Percentiles rank a stretch among this genome's conserved stretches.
Conservation (phyloP, 306 rosid species). For the Prunus mume region DNA sequence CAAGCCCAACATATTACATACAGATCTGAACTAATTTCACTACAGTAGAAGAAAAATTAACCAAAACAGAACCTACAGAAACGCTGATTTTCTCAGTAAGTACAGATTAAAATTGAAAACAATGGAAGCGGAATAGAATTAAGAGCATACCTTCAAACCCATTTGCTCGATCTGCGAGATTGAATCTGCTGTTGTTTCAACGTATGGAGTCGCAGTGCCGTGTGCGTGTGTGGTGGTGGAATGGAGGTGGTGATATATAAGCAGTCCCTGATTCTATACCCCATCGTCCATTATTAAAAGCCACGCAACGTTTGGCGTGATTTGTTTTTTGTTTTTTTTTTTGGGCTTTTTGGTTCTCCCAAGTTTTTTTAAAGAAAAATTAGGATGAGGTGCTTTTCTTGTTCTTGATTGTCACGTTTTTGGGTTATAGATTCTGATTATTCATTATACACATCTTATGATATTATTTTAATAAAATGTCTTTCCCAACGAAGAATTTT, state of each 20-base stretch:
- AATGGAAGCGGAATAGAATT: neutral
- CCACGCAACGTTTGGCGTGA: neutral
- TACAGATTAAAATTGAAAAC: neutral
- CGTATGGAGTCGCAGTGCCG: neutral
- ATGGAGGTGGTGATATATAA: neutral
- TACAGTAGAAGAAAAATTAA: neutral
- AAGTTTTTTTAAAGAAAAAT: too few relatives aligned
- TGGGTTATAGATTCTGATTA: too few relatives aligned
- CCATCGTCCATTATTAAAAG: neutral
- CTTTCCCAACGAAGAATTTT: too few relatives aligned
- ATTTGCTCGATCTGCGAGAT: constrained; percentile 5
- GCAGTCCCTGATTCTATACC: neutral
- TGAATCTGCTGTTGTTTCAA: neutral
- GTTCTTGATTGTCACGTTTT: too few relatives aligned
- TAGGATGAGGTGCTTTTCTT: too few relatives aligned
- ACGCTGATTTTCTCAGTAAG: neutral
- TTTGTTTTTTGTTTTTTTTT: too few relatives aligned
- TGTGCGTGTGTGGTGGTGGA: neutral
- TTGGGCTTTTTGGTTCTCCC: too few relatives aligned
- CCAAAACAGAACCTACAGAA: neutral
- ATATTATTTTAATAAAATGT: too few relatives aligned
- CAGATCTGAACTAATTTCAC: neutral
- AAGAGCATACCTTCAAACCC: constrained; percentile 29
- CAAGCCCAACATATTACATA: neutral
- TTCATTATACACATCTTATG: too few relatives aligned